Base-by-base conservation (phyloP, 805 yeast species). In the Zygotorulaspora danielsina region DNA sequence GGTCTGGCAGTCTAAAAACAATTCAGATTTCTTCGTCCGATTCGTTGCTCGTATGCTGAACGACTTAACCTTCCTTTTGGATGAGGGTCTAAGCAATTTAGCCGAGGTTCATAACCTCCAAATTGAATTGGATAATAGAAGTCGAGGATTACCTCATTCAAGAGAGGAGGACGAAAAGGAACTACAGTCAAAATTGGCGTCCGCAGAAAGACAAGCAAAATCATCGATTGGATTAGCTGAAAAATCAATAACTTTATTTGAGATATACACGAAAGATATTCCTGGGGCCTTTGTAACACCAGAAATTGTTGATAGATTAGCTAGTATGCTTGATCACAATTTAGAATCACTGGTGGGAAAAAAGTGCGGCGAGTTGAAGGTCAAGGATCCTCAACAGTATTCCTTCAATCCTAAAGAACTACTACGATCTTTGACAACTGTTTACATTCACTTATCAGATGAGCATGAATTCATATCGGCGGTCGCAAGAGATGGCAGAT, bases 321-420 rank as follows among this genome's bases (percentile, higher is more conserved):
- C 98, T 0, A 88, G 95, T 32, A 93, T 93, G 99, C 70, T 93
- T 59, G 84, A 93, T 65, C 90, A 89, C 64, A 93, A 93, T 59
- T 68, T 93, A 45, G 84, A 79, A 35, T 87, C 90, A n/a, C 70
- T 93, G 63, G 97, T 88, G 18, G 99, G 99, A 0, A 97, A 97
- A 11, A 83, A 84, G 57, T 89, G 96, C 66, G 76, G 89, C 7
- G 88, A 84, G 36, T 73, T 93, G 52, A 87, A 85, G 56, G 98
- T 93, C 19, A 72, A 74, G 43, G 73, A 82, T 46, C 97, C 97
- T 0, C 85, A 81, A 48, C 76, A 79, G 50, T 89, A 88, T 57
- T 75, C 78, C 20, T 93, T 93, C 61, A 78, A 85, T 51, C 96
- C 98, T 4, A 78, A 78, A 44, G 73, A 71, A 31, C 69, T 87